Base-by-base conservation (phyloP, 306 rosid genomes). In the Vicia villosa region DNA sequence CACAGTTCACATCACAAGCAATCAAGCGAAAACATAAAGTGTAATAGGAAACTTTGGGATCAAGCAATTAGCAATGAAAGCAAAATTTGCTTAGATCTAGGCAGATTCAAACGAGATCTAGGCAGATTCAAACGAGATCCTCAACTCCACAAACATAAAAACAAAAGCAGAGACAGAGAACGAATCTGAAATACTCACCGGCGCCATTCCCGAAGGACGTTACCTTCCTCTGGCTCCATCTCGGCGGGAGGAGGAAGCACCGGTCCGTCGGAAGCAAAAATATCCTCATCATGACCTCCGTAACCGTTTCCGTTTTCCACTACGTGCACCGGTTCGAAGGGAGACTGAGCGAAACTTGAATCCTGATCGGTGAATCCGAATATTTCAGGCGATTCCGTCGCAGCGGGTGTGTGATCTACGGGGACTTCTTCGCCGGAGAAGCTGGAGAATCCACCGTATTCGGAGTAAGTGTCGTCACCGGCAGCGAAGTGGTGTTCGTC, bases 141-240 rank as follows among this genome's bases (percentile, higher is more conserved):
- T 66, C 57, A 54, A 40, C 41, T 69, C 50, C 24, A 20, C 1
- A 38, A 21, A 56, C 11, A 57, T 4, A 10, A 38, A 69, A 41
- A 1, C 41, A 42, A 30, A 16, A 54, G 4, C 41, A 60, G 13
- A 63, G 50, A 63, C 0, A 21, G 42, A 20, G 10, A 49, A 67
- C n/a, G 43, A 50, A 22, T 77, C 67, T 66, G 63, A 58, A 82
- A 80, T 80, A 42, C 97, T 88, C 70, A 95, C 99, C 96, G 86
- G 75, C 99, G 86, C 99, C 99, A 95, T 78, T 95, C 97, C 6
- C 99, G 97, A 63, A 95, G 89, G 38, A 78, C 91, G 50, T 57
- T 61, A 8, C 99, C 99, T 84, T 95, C 99, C 74, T 95, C 99
- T 11, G 83, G 65, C 63, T 69, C 95, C 95, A 91, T 84, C 69